A percentile compares a stretch with the other conserved stretches of the same genome.
Evolutionary conservation across 495 filamentous ascomycete genomes (phyloP).

Genomic region (Aspergillus cristatus): DNA sequence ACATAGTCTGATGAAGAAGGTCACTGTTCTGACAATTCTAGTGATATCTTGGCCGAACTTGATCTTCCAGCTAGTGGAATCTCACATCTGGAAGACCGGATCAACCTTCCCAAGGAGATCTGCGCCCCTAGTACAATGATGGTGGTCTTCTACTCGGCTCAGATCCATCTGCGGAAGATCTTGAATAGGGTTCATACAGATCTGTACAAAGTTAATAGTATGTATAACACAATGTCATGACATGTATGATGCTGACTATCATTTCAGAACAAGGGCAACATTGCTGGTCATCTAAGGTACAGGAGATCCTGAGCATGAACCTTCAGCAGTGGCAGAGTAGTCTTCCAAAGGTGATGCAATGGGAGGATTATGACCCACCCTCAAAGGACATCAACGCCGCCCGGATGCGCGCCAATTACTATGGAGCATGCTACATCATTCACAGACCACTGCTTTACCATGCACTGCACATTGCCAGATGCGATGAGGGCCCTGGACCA

Average conservation of each 20-base stretch:
- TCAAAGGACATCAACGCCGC: conserved; percentile 71
- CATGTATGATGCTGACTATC: conserved; percentile 1
- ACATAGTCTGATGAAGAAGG: neutral
- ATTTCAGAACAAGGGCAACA: conserved; percentile 16
- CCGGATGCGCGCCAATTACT: conserved; percentile 86
- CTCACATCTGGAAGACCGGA: conserved; percentile 58
- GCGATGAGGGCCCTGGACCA: conserved; percentile 23
- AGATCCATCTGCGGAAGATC: conserved; percentile 76
- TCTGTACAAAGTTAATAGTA: conserved; percentile 59
- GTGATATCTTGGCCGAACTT: conserved; percentile 88
- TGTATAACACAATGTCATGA: no score
- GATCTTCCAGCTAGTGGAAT: conserved; percentile 73
- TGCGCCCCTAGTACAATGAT: conserved; percentile 32
- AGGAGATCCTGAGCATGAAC: conserved; percentile 34
- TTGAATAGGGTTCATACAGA: conserved; percentile 76
- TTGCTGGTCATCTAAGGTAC: conserved; percentile 25
- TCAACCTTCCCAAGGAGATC: conserved; percentile 49
- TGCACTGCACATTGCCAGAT: conserved; percentile 44
- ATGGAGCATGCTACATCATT: conserved; percentile 83
- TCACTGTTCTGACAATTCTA: conserved; percentile 14
- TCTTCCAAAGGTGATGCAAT: conserved; percentile 43
- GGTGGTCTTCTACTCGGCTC: conserved; percentile 74
- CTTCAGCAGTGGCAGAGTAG: conserved; percentile 41
- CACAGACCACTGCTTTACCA: conserved; percentile 70
- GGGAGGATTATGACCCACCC: conserved; percentile 59